Evolutionary conservation across 345 rosid species (phyloP).

Genomic region (Erysimum cheiranthoides): DNA sequence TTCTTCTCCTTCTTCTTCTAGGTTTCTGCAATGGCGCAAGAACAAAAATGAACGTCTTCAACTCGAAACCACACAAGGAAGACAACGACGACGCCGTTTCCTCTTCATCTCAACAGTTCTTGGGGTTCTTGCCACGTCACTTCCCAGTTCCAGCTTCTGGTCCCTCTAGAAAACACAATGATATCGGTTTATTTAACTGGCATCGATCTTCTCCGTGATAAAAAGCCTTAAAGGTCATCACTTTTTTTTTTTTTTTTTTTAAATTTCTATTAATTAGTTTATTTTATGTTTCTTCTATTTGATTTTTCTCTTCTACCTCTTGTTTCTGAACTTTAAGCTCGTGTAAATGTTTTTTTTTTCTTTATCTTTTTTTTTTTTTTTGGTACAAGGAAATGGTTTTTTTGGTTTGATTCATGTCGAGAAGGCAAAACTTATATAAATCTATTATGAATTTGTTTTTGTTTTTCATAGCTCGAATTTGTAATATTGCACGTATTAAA

Average conservation of each 20-base stretch:
- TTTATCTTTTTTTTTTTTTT: neutral
- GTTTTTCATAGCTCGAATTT: conserved; percentile 9
- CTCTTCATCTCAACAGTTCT: conserved; percentile 38
- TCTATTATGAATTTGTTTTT: conserved; percentile 22
- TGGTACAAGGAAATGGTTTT: neutral
- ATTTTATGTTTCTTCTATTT: neutral
- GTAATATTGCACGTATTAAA: conserved; percentile 12
- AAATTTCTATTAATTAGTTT: neutral
- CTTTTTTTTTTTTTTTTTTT: neutral
- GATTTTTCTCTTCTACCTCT: neutral
- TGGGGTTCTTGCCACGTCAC: conserved; percentile 81
- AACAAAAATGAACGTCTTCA: conserved; percentile 36
- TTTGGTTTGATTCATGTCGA: conserved; percentile 16
- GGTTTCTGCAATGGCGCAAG: conserved; percentile 41
- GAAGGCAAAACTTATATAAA: conserved; percentile 7
- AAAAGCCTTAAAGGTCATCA: conserved; percentile 18
- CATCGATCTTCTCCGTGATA: conserved; percentile 51
- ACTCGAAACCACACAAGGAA: conserved; percentile 29
- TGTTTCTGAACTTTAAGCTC: conserved; percentile 27
- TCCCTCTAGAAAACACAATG: conserved; percentile 94
- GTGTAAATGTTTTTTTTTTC: conserved; percentile 29
- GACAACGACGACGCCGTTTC: conserved; percentile 31
- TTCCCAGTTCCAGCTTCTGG: conserved; percentile 87
- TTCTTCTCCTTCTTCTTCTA: conserved; percentile 32
- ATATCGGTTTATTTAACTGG: conserved; percentile 65